These are phyloP conservation scores for Scheffersomyces spartinae DNA, from an alignment of 805 yeast genomes.

Conservation along the genomic window DNA sequence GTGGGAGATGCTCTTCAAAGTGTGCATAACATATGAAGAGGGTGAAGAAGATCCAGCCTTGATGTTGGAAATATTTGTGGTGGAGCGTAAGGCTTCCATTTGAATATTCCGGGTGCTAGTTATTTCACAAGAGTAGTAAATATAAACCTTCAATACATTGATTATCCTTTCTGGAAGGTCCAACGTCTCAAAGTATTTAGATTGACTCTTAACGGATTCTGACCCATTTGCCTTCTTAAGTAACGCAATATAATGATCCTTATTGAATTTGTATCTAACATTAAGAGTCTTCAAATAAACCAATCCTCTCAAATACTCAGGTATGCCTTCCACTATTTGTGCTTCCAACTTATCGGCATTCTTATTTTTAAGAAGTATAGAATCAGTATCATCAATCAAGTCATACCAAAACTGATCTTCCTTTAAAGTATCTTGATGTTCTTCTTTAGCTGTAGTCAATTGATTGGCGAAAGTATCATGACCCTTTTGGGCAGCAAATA, in stretches of 20 bases:
- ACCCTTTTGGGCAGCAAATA: no score
- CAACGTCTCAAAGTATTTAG: constrained; percentile 8
- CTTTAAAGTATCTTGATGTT: no score
- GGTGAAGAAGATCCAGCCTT: no score
- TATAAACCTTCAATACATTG: constrained; percentile 19
- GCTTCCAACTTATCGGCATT: constrained; percentile 9
- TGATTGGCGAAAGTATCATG: no score
- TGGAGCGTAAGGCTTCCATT: no score
- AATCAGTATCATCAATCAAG: constrained; percentile 6
- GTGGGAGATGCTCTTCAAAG: no score
- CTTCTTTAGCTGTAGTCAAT: no score
- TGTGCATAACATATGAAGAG: no score
- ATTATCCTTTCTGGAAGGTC: constrained; percentile 8
- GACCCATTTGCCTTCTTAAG: constrained; percentile 14
- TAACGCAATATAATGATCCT: constrained; percentile 18
- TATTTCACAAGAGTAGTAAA: constrained; percentile 18
- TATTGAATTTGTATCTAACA: constrained; percentile 17
- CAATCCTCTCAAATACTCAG: constrained; percentile 15
- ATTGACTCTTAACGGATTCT: constrained; percentile 4
- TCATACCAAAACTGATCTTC: constrained; percentile 13
- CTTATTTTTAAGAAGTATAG: constrained; percentile 1
- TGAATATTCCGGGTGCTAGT: no score
- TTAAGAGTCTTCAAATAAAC: constrained; percentile 22
- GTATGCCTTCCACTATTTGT: constrained; percentile 18
- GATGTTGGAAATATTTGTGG: no score